These are phyloP conservation scores for Synura sp. DNA, from an alignment of 352 stramenopile genomes.

Conservation along the genomic window DNA sequence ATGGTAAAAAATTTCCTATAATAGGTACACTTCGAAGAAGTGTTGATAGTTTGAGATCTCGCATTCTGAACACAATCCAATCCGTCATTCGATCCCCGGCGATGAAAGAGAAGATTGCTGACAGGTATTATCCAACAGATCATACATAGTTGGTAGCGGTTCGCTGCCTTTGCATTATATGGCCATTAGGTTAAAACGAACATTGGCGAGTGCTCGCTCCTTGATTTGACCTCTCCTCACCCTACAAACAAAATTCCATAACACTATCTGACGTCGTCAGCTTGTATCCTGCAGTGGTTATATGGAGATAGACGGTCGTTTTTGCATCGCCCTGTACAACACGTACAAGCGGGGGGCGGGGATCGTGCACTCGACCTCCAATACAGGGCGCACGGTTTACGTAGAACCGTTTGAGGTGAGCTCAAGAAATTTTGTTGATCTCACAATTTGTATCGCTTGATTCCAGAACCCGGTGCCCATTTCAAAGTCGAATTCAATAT, in stretches of 20 bases:
- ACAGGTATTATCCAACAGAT: slow-evolving; percentile 43
- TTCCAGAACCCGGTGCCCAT: too few species aligned
- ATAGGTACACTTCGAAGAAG: neutral
- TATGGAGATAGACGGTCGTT: neutral
- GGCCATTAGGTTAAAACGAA: neutral
- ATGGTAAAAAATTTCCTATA: slow-evolving; percentile 42
- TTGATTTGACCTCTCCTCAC: too few species aligned
- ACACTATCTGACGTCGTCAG: too few species aligned
- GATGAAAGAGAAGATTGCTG: slow-evolving; percentile 46
- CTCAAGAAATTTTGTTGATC: slow-evolving; percentile 40
- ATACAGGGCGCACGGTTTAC: slow-evolving; percentile 47
- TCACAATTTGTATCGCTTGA: neutral
- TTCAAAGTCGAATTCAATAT: too few species aligned
- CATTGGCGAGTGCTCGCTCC: too few species aligned
- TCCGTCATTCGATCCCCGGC: slow-evolving; percentile 15
- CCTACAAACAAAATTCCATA: too few species aligned
- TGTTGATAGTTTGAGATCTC: slow-evolving; percentile 1
- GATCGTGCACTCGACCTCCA: slow-evolving; percentile 50
- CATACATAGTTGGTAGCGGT: too few species aligned
- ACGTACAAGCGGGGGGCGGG: slow-evolving; percentile 40
- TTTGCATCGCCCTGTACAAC: neutral
- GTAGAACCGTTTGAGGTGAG: slow-evolving; percentile 49
- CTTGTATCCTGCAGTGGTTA: neutral
- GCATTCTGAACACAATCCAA: slow-evolving; percentile 26
- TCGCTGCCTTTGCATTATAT: neutral